These are phyloP conservation scores for Mycena indigotica DNA, from an alignment of 768 basidiomycete genomes.

Conservation along the genomic window DNA sequence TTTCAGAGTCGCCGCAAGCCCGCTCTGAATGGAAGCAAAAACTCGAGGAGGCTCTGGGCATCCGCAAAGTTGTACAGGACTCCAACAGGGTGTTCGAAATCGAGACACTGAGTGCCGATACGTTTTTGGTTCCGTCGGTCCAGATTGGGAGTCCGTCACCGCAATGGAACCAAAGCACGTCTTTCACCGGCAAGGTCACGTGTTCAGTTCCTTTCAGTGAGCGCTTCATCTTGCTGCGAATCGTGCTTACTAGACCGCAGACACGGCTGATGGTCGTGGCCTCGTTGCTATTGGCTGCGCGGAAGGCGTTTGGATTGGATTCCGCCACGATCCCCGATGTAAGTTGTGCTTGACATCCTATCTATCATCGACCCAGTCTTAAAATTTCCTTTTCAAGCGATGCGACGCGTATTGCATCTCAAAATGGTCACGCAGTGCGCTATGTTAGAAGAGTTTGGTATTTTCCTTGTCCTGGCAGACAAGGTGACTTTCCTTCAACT, in stretches of 20 bases:
- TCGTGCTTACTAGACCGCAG: conserved; percentile 40
- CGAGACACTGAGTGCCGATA: conserved; percentile 85
- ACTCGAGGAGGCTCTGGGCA: conserved; percentile 82
- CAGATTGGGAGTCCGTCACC: conserved; percentile 39
- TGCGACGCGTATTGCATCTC: conserved; percentile 91
- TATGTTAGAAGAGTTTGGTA: conserved; percentile 94
- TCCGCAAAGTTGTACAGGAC: conserved; percentile 87
- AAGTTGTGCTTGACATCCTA: conserved; percentile 28
- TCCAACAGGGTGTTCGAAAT: conserved; percentile 96
- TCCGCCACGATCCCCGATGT: conserved; percentile 88
- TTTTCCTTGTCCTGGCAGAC: conserved; percentile 93
- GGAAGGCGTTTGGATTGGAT: conserved; percentile 97
- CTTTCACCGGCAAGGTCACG: conserved; percentile 85
- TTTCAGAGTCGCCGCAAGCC: conserved; percentile 76
- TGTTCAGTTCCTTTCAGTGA: conserved; percentile 92
- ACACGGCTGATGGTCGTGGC: conserved; percentile 80
- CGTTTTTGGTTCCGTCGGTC: conserved; percentile 78
- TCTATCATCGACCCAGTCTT: background rate
- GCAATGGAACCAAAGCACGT: conserved; percentile 67
- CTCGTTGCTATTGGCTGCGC: conserved; percentile 93
- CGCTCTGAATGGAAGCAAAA: conserved; percentile 89
- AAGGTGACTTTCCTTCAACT: conserved; percentile 50
- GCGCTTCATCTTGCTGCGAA: conserved; percentile 35
- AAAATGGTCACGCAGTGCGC: conserved; percentile 95
- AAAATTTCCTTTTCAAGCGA: no score